Base-by-base conservation (phyloP, 2,329 filamentous ascomycete species). In the Fusarium solani-melongenae region DNA sequence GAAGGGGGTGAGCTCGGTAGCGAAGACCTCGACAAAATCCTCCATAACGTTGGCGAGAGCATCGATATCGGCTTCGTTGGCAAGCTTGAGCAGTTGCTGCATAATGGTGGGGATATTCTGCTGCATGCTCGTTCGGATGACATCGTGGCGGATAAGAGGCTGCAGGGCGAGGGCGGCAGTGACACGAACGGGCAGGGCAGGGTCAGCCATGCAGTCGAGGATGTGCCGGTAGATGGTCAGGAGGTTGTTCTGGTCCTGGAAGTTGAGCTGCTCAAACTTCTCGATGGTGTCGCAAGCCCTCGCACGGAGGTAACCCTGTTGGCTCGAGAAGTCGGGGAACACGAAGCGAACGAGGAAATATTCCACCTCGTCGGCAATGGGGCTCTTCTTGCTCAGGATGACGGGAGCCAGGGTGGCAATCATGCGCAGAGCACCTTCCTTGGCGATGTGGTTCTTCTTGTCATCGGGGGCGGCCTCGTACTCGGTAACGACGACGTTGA, bases 21-120 rank as follows among this genome's bases (percentile, higher is more conserved):
- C 96, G 80, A 99, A 99, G 3, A 98, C 95, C 83, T 99, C 96
- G 53, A 99, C 96, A 80, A 99, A 99, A 80, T 99, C 96, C 83
- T 99, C 96, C 96, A 99, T 99, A 41, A 99, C 96, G 79, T 98
- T 98, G 24, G 96, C 96, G 44, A 99, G 88, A 6, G 96, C 95
- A 82, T 99, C 96, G 56, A 99, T 96, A 80, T 99, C 96, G 67
- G 97, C 96, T 84, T 99, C 96, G 80, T 99, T 99, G 31, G 96
- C 96, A 66, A 99, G 87, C 85, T 98, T 98, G 63, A 99, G 88
- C 15, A 99, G 89, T 83, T 99, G 96, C 84, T 98, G 97, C 96
- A 99, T 99, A 79, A 99, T 98, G 79, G 97, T 97, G 17, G 96
- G 95, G 75, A 99, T 99, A 82, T 95, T 98, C 79, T 95, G 92